phyloP scores from a whole-genome alignment of 1,139 yeast genomes.

The Kazachstania sp. region DNA sequence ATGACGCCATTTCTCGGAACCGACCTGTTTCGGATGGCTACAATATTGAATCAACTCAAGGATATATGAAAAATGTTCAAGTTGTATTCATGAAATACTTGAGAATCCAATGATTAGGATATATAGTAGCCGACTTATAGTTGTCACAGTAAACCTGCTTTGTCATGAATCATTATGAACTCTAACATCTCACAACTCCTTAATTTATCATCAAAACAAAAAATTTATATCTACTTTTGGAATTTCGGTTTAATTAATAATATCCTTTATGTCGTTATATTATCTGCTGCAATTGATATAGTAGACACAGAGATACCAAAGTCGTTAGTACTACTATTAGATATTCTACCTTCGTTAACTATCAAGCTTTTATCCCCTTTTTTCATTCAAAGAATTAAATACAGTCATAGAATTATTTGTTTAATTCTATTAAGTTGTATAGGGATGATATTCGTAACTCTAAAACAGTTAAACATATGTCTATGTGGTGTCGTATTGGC shows the following conservation, averaged over 20 bases:
- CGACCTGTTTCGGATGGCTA: too few species aligned
- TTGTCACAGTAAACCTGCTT: too few species aligned
- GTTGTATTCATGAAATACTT: too few species aligned
- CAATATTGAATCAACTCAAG: too few species aligned
- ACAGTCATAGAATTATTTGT: conserved; percentile 43
- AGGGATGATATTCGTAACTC: conserved; percentile 72
- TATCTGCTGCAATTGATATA: conserved; percentile 85
- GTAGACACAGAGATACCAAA: conserved; percentile 82
- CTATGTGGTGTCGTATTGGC: conserved; percentile 74
- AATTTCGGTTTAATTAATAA: conserved; percentile 81
- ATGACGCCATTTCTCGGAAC: too few species aligned
- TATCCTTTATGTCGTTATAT: conserved; percentile 79
- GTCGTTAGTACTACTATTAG: conserved; percentile 76
- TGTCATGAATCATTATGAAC: background rate
- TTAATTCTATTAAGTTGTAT: conserved; percentile 53
- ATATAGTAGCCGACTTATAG: too few species aligned
- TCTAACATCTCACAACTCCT: background rate
- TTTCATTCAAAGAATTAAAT: conserved; percentile 59
- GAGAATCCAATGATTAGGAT: too few species aligned
- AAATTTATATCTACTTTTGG: conserved; percentile 52
- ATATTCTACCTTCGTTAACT: conserved; percentile 72
- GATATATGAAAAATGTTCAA: too few species aligned
- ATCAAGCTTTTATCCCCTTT: conserved; percentile 73
- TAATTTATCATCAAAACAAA: background rate
- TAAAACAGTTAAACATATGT: conserved; percentile 30